Conservation (phyloP, 768 basidiomycete genomes). For the Kondoa subrosea region DNA sequence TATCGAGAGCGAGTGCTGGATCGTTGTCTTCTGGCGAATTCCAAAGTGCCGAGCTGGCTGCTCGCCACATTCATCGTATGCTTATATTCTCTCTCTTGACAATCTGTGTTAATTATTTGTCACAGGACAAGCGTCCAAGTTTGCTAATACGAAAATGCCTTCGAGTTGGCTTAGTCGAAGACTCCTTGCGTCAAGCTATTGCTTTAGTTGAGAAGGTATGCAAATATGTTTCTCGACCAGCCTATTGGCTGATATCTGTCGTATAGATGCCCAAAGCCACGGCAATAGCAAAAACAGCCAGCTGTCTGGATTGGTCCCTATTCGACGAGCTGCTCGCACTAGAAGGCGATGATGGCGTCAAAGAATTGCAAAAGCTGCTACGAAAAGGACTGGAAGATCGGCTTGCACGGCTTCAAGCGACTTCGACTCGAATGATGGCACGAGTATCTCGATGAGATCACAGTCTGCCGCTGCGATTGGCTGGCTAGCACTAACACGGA, state of each 20-base stretch:
- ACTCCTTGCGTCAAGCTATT: constrained; percentile 57
- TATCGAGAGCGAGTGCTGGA: constrained; percentile 64
- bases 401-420: background rate
- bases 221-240: constrained; percentile 9
- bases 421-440: background rate
- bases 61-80: constrained; percentile 46
- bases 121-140: background rate
- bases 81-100: background rate
- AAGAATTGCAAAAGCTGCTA: constrained; percentile 12
- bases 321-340: constrained; percentile 57
- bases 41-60: constrained; percentile 62
- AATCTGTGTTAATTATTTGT: background rate
- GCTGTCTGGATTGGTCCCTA: constrained; percentile 69
- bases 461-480: too few relatives aligned
- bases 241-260: background rate
- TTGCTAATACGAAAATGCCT: background rate
- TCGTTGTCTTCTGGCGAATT: constrained; percentile 47
- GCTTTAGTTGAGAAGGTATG: constrained; percentile 57
- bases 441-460: too few relatives aligned
- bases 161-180: constrained; percentile 47
- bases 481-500: too few relatives aligned
- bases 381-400: constrained; percentile 8
- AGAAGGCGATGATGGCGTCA: constrained; percentile 5
- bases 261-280: constrained; percentile 32
- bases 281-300: constrained; percentile 43